Base-by-base conservation (phyloP, 306 rosid species). In the Rosa lucieae region DNA sequence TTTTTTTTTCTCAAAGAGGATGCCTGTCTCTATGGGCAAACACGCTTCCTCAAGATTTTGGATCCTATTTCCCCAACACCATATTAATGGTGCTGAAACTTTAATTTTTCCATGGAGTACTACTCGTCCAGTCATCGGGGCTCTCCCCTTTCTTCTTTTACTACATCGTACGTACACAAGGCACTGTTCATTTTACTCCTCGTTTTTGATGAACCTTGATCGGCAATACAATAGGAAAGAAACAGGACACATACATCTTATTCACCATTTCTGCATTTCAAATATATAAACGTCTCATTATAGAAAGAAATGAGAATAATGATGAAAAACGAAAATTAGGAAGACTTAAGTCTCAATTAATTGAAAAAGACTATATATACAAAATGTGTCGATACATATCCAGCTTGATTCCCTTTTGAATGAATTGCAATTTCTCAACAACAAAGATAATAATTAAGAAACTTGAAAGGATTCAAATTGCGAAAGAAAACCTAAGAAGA, bases 21-120 rank as follows among this genome's bases (percentile, higher is more conserved):
- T 89, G 89, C 90, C 88, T 81, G 83, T 82, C 87, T 81, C 77
- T 29, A 65, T 67, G 85, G 79, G 71, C 84, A 89, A 81, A 84
- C 91, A 67, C 89, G 84, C 82, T 85, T 86, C 83, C 89, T 85
- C 86, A 70, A 70, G 82, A 81, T 82, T 79, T 62, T 76, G 81
- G 84, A 80, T 71, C 77, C 80, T 53, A 47, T 76, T 65, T 70
- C 75, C 89, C 51, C 76, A 78, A 72, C 78, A 70, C 74, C 18
- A 43, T 75, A 70, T 79, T 63, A 70, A 75, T 70, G 75, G 67
- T 32, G 70, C 80, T 37, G 18, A 77, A 69, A 21, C 20, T 71
- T 55, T 58, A 68, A 32, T 73, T 46, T 39, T 75, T 75, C 58
- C 70, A 29, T 44, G 35, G 13, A 75, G 56, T 17, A 37, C 10